A percentile compares a stretch with the other conserved stretches of the same genome.
Conservation (phyloP, 495 filamentous ascomycete species). For the Glarea lozoyensis region DNA sequence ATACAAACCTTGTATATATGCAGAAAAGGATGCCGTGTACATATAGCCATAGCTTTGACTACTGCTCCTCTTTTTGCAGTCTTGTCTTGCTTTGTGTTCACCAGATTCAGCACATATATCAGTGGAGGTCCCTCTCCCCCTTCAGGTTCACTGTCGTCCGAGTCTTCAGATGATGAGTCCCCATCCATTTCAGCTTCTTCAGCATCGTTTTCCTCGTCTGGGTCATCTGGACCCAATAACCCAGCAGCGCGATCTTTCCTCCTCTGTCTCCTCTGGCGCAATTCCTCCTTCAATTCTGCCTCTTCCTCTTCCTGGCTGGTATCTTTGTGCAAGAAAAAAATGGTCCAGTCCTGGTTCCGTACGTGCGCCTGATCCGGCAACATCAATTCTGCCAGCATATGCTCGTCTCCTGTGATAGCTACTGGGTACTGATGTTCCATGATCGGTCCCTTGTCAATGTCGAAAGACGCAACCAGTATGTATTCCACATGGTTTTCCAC, state of each 20-base stretch:
- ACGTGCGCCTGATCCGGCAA: conserved; percentile 95
- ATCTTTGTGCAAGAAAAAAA: conserved; percentile 98
- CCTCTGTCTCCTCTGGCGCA: conserved; percentile 32
- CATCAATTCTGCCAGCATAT: conserved; percentile 98
- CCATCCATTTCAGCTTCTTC: conserved; percentile 32
- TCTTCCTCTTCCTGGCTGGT: conserved; percentile 71
- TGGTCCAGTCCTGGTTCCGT: conserved; percentile 95
- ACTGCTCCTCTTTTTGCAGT: conserved; percentile 86
- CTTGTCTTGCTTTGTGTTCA: conserved; percentile 95
- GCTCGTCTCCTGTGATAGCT: conserved; percentile 91
- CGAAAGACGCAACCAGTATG: conserved; percentile 96
- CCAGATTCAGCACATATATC: conserved; percentile 94
- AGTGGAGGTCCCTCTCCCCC: conserved; percentile 75
- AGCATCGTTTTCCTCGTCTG: conserved; percentile 34
- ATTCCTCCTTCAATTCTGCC: conserved; percentile 43
- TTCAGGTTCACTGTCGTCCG: conserved; percentile 53
- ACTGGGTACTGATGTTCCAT: conserved; percentile 98
- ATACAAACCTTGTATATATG: conserved; percentile 87
- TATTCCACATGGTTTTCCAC: conserved; percentile 95
- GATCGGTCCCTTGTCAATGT: conserved; percentile 88
- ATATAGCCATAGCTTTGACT: conserved; percentile 99
- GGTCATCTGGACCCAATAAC: conserved; percentile 40
- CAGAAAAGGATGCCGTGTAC: conserved; percentile 94
- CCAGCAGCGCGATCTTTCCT: conserved; percentile 42
- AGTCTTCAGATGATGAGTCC: conserved; percentile 50